Evolutionary conservation across 345 rosid species (phyloP), one percentile per base, ranked within the genome.

Genomic region (Gossypium mustelinum): DNA sequence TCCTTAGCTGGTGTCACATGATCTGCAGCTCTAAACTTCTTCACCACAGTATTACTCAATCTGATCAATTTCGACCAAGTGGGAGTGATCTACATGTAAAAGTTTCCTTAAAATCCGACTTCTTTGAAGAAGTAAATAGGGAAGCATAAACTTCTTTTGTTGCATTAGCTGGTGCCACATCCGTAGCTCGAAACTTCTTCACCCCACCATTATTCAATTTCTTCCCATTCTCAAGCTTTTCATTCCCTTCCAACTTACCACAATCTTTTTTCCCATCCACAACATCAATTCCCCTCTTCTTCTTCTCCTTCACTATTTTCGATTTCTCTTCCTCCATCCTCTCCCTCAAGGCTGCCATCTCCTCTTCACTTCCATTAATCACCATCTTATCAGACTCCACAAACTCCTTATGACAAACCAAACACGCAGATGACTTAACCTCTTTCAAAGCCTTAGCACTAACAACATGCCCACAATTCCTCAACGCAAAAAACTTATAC

Each of bases 391-490:
- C 97, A 50, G 68, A 56, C 7, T 92, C 97, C 41, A 43, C 73
- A 22, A 87, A 93, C 72, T 87, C 97, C 83, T 82, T 78, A 13
- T 90, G 97, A 75, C 99, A 96, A 68, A 96, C 94, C 86, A 96
- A 79, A 76, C 99, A 96, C 4, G 94, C 81, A 0, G 92, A 88
- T 10, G 97, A 90, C 81, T 91, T 96, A 73, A 95, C 97, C 79
- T 91, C 98, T 80, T 92, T 93, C 89, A 93, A 80, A 1, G 97
- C 98, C 83, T 93, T 95, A 6, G 93, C 78, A 73, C 99, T 95
- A 88, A 95, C 54, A 73, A 95, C 98, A 77, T 95, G 98, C 43
- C 98, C 99, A 9, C 99, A 95, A 48, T 81, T 85, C 75, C 82
- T 91, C 85, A 96, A 52, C 0, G 91, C 88, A 39, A 87, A 87